phyloP scores from a whole-genome alignment of 2,329 filamentous ascomycete species.

The Pseudocercospora macadamiae region DNA sequence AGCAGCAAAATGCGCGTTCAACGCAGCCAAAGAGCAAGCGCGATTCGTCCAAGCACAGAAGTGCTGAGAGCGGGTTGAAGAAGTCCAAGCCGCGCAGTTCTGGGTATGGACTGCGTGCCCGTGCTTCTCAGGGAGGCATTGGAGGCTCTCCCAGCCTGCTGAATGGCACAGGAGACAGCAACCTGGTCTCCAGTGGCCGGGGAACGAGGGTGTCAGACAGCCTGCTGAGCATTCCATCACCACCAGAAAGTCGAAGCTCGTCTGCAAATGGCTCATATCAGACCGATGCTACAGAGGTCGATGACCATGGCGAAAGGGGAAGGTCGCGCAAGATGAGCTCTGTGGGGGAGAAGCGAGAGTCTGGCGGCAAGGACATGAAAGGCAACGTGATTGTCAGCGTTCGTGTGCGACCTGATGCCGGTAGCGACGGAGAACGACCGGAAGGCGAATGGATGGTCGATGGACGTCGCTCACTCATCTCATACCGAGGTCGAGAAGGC shows the following conservation, averaged over 20 bases:
- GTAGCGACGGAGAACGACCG: slow-evolving; percentile 61
- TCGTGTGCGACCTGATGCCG: slow-evolving; percentile 81
- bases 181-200: slow-evolving; percentile 65
- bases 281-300: slow-evolving; percentile 84
- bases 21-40: slow-evolving; percentile 36
- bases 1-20: slow-evolving; percentile 35
- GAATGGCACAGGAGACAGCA: slow-evolving; percentile 77
- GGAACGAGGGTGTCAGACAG: slow-evolving; percentile 72
- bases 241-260: slow-evolving; percentile 85
- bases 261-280: slow-evolving; percentile 92
- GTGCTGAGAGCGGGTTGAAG: slow-evolving; percentile 33
- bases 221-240: slow-evolving; percentile 76
- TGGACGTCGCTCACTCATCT: slow-evolving; percentile 76
- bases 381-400: slow-evolving; percentile 97
- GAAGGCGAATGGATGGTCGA: slow-evolving; percentile 94
- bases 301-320: slow-evolving; percentile 53
- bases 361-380: slow-evolving; percentile 69
- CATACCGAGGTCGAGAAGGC: slow-evolving; percentile 84
- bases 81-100: slow-evolving; percentile 34
- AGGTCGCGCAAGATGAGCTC: slow-evolving; percentile 39
- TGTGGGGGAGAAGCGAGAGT: slow-evolving; percentile 36
- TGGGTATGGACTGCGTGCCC: slow-evolving; percentile 54
- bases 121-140: slow-evolving; percentile 33
- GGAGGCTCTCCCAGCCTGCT: slow-evolving; percentile 69
- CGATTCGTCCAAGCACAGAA: slow-evolving; percentile 37